Evolutionary conservation across 2,329 filamentous ascomycete genomes (phyloP).

Genomic region (Colletotrichum phormii): DNA sequence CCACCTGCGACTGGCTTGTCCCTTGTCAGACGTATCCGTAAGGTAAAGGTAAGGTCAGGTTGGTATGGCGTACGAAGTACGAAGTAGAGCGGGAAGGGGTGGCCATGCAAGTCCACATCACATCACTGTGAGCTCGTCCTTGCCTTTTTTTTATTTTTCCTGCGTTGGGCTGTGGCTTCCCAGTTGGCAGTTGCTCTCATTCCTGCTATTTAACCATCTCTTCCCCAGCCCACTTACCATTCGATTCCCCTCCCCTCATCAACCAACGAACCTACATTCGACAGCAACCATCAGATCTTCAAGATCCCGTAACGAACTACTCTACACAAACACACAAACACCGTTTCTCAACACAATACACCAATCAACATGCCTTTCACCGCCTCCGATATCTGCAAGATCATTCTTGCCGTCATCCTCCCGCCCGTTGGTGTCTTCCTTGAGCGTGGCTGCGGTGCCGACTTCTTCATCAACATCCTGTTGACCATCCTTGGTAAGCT

Average conservation of each 20-base stretch:
- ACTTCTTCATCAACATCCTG: conserved; percentile 93
- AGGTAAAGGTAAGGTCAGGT: conserved; percentile 19
- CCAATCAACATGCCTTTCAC: conserved; percentile 67
- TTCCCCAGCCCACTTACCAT: conserved; percentile 24
- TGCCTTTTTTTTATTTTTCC: neutral
- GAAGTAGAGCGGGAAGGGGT: conserved; percentile 28
- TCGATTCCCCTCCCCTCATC: neutral
- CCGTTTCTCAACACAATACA: neutral
- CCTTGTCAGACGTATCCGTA: conserved; percentile 32
- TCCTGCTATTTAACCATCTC: conserved; percentile 18
- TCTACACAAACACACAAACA: conserved; percentile 12
- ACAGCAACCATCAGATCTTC: conserved; percentile 1
- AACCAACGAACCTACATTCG: conserved; percentile 25
- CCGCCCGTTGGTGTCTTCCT: conserved; percentile 94
- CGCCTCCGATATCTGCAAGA: conserved; percentile 70
- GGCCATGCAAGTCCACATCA: conserved; percentile 38
- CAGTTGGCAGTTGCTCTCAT: neutral
- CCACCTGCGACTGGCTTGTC: conserved; percentile 30
- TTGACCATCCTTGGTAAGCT: conserved; percentile 77
- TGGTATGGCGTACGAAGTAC: neutral
- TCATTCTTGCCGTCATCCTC: conserved; percentile 88
- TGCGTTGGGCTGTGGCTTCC: neutral
- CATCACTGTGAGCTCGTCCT: conserved; percentile 36
- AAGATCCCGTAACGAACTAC: conserved; percentile 20
- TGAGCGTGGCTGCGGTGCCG: conserved; percentile 88